Evolutionary conservation across 352 stramenopile genomes (phyloP).

Genomic region (Globisporangium irregulare): DNA sequence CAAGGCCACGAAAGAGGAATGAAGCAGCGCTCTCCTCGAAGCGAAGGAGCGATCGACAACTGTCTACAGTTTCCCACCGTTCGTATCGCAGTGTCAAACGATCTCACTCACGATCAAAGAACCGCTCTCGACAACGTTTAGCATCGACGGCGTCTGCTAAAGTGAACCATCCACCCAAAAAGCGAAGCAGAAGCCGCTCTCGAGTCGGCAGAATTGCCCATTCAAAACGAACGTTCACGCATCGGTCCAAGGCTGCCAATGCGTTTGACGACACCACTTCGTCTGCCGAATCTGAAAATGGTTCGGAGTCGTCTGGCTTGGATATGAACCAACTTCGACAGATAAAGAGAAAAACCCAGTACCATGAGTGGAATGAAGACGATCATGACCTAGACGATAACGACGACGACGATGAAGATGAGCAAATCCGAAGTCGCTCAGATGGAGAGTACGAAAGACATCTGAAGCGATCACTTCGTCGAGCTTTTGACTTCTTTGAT

Average conservation of each 20-base stretch:
- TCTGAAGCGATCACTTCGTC: slow-evolving; percentile 53
- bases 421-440: slow-evolving; percentile 31
- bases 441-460: slow-evolving; percentile 62
- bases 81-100: slow-evolving; percentile 3
- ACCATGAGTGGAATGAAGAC: not conserved
- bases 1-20: not conserved
- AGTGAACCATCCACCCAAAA: not conserved
- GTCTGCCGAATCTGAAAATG: slow-evolving; percentile 11
- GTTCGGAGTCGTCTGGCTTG: slow-evolving; percentile 31
- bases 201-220: not conserved
- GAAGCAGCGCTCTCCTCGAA: not conserved
- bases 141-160: not conserved
- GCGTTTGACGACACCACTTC: not conserved
- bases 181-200: not conserved
- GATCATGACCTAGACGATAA: not conserved
- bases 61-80: not conserved
- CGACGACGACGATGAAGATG: slow-evolving; percentile 18
- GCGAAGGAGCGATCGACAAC: slow-evolving; percentile 7
- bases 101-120: slow-evolving; percentile 5
- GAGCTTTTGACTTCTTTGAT: slow-evolving; percentile 81
- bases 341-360: slow-evolving; percentile 21
- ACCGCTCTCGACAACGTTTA: slow-evolving; percentile 2
- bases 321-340: slow-evolving; percentile 38
- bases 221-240: not conserved
- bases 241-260: not conserved